Evolutionary conservation across 2,329 filamentous ascomycete genomes (phyloP).

Genomic region (Sclerotinia borealis): DNA sequence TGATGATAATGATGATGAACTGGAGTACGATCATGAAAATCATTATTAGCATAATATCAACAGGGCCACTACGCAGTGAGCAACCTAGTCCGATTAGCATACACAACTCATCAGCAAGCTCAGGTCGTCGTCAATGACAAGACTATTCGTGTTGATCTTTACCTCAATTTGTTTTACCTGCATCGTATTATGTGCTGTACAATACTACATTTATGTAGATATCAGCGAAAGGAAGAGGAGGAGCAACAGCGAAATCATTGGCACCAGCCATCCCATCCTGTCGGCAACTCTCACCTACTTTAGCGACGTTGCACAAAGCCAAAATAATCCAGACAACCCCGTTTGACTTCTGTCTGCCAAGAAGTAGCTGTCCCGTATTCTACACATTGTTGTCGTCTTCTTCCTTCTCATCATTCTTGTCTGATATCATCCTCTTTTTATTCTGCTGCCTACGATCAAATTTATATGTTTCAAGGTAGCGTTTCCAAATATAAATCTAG

Average conservation of each 20-base stretch:
- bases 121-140: neutral
- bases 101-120: neutral
- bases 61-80: neutral
- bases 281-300: neutral
- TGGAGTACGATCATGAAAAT: neutral
- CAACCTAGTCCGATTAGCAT: no score
- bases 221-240: constrained; percentile 1
- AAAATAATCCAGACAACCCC: neutral
- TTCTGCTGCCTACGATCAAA: constrained; percentile 5
- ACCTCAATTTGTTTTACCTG: neutral
- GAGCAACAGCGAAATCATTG: neutral
- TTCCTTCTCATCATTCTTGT: neutral
- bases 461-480: neutral
- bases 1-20: neutral
- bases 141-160: neutral
- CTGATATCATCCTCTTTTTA: neutral
- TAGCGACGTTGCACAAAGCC: neutral
- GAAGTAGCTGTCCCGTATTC: constrained; percentile 4
- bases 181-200: neutral
- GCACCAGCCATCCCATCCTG: constrained; percentile 7
- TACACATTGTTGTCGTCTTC: neutral
- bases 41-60: neutral
- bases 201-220: neutral
- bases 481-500: constrained; percentile 8
- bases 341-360: neutral